These are phyloP conservation scores for Candida tammaniensis DNA, from an alignment of 805 yeast genomes.

Conservation along the genomic window DNA sequence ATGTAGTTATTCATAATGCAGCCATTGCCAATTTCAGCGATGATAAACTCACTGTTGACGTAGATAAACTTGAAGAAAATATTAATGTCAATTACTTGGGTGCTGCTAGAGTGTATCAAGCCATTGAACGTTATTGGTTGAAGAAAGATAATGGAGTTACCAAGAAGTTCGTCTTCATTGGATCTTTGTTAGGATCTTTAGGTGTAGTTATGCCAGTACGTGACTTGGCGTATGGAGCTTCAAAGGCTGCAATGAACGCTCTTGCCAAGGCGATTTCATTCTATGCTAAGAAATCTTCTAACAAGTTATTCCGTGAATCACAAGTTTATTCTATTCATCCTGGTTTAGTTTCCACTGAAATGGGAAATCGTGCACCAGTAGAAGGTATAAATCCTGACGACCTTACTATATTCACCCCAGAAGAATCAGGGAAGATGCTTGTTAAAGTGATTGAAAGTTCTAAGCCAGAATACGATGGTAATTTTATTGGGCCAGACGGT, in stretches of 20 bases:
- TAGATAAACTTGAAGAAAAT: not conserved
- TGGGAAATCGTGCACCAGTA: too few species aligned
- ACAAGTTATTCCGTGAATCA: not conserved
- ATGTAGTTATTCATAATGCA: slow-evolving; percentile 34
- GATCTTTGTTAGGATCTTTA: slow-evolving; percentile 14
- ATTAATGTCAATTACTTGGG: slow-evolving; percentile 4
- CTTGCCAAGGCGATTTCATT: slow-evolving; percentile 4
- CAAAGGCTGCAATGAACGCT: slow-evolving; percentile 35
- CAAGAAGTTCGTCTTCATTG: slow-evolving; percentile 3
- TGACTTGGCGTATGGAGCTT: slow-evolving; percentile 22
- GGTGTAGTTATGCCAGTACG: not conserved
- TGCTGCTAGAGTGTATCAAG: slow-evolving; percentile 4
- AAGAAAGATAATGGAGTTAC: slow-evolving; percentile 7
- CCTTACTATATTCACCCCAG: not conserved
- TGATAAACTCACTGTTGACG: not conserved
- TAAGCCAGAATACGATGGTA: not conserved
- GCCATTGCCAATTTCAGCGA: slow-evolving; percentile 15
- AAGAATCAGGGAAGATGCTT: not conserved
- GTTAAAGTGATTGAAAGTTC: not conserved
- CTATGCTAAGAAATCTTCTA: not conserved
- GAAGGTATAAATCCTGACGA: too few species aligned
- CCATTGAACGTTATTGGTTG: slow-evolving; percentile 4
- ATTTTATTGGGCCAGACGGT: not conserved
- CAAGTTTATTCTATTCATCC: slow-evolving; percentile 2
- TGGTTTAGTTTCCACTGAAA: slow-evolving; percentile 7